Percentiles rank a stretch among this genome's conserved stretches.
Conservation (phyloP, 202 grass and related monocot species). For the Panicum virgatum region DNA sequence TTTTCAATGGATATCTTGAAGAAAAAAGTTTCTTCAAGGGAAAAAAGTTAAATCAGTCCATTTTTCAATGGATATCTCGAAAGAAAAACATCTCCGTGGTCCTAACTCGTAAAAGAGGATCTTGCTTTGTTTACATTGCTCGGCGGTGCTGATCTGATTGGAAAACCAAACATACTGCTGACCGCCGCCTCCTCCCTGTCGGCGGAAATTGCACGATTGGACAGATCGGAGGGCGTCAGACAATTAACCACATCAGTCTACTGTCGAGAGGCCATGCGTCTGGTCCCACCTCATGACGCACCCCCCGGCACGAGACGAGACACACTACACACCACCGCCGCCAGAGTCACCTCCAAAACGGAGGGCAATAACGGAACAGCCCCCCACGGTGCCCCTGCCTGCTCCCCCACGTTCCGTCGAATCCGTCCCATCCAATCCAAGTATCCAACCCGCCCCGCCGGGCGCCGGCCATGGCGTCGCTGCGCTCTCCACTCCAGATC, state of each 20-base stretch:
- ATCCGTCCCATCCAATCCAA: conserved; percentile 21
- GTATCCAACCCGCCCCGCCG: too few relatives aligned
- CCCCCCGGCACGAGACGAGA: neutral
- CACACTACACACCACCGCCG: neutral
- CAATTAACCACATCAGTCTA: conserved; percentile 20
- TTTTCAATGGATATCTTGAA: too few relatives aligned
- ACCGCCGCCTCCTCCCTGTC: neutral
- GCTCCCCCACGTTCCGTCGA: neutral
- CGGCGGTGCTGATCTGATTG: neutral
- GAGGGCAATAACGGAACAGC: conserved; percentile 41
- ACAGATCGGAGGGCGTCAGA: neutral
- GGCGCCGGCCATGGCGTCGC: neutral
- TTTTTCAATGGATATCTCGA: neutral
- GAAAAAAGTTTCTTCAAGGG: too few relatives aligned
- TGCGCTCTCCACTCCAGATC: neutral
- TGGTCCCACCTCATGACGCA: neutral
- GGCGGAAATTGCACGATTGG: neutral
- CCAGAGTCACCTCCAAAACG: neutral
- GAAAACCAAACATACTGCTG: too few relatives aligned
- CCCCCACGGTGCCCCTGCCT: neutral
- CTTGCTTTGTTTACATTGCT: too few relatives aligned
- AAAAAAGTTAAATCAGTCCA: too few relatives aligned
- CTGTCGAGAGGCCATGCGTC: conserved; percentile 1
- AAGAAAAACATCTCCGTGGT: neutral
- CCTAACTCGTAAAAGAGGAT: neutral